Percentiles rank a stretch among this genome's conserved stretches.
Evolutionary conservation across 345 rosid genomes (phyloP).

Genomic region (Adansonia digitata): DNA sequence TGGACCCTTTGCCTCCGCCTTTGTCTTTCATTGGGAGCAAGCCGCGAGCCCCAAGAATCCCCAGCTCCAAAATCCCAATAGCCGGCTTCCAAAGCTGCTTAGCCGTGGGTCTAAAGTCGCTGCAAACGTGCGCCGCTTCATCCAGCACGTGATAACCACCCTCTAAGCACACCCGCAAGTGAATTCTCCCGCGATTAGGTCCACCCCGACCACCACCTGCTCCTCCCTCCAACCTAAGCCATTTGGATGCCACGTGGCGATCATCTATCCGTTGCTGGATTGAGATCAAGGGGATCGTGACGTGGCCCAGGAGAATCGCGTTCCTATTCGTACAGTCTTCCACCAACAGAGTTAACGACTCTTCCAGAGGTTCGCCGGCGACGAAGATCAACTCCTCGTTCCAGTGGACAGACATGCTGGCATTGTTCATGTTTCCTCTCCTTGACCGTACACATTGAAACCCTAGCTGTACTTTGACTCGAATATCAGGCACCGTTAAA

Average conservation of each 20-base stretch:
- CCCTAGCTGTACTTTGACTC: conserved; percentile 75
- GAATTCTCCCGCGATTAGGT: conserved; percentile 62
- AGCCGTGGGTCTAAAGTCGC: conserved; percentile 93
- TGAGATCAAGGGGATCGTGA: conserved; percentile 57
- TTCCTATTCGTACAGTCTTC: conserved; percentile 78
- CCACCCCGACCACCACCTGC: conserved; percentile 22
- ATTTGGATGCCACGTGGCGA: conserved; percentile 62
- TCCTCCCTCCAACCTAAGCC: conserved; percentile 55
- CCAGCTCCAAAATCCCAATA: conserved; percentile 78
- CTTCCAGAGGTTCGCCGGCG: conserved; percentile 93
- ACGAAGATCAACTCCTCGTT: conserved; percentile 81
- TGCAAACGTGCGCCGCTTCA: conserved; percentile 97
- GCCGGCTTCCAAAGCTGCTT: conserved; percentile 98
- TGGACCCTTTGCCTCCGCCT: conserved; percentile 71
- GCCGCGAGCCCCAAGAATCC: conserved; percentile 89
- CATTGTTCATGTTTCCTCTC: conserved; percentile 68
- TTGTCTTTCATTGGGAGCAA: conserved; percentile 83
- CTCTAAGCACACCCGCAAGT: conserved; percentile 73
- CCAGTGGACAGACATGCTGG: conserved; percentile 75
- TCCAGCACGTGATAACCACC: conserved; percentile 99
- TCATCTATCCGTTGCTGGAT: conserved; percentile 81
- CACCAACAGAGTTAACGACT: conserved; percentile 55
- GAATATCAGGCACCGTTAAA: conserved; percentile 71
- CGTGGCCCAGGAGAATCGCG: conserved; percentile 45
- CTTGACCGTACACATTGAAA: conserved; percentile 77